Evolutionary conservation across 2,329 filamentous ascomycete species (phyloP).

Genomic region (Cladosporium velox): DNA sequence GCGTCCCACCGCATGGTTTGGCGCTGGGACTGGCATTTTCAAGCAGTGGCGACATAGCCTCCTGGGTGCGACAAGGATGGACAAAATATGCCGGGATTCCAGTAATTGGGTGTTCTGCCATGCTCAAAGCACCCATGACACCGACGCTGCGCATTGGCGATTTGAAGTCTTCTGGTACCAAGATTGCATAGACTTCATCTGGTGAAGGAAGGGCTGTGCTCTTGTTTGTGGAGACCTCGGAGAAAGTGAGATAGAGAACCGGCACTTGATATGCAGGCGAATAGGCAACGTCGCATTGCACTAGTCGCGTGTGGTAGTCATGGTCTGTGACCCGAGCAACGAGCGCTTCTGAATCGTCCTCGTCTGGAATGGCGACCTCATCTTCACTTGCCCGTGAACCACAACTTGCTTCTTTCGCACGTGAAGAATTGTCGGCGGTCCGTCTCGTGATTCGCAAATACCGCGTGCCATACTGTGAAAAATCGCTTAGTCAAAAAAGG

Average conservation of each 20-base stretch:
- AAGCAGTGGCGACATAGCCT: slow-evolving; percentile 65
- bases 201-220: slow-evolving; percentile 23
- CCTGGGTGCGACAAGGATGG: slow-evolving; percentile 86
- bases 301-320: neutral
- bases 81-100: slow-evolving; percentile 82
- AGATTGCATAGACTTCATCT: slow-evolving; percentile 38
- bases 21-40: slow-evolving; percentile 22
- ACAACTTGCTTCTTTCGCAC: neutral
- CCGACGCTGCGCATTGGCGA: slow-evolving; percentile 40
- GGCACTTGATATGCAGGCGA: slow-evolving; percentile 50
- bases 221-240: slow-evolving; percentile 21
- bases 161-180: slow-evolving; percentile 40
- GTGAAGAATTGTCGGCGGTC: neutral
- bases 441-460: slow-evolving; percentile 11
- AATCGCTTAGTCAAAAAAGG: neutral
- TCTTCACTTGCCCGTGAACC: neutral
- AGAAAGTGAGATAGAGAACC: slow-evolving; percentile 45
- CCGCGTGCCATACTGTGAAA: neutral
- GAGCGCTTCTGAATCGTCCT: slow-evolving; percentile 14
- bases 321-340: no score
- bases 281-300: slow-evolving; percentile 44
- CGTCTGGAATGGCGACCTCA: neutral
- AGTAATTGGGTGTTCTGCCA: slow-evolving; percentile 74
- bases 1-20: slow-evolving; percentile 42
- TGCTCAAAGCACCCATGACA: slow-evolving; percentile 35